A percentile compares a stretch with the other conserved stretches of the same genome.
Evolutionary conservation across 2,329 filamentous ascomycete genomes (phyloP).

Genomic region (Neonectria hederae): DNA sequence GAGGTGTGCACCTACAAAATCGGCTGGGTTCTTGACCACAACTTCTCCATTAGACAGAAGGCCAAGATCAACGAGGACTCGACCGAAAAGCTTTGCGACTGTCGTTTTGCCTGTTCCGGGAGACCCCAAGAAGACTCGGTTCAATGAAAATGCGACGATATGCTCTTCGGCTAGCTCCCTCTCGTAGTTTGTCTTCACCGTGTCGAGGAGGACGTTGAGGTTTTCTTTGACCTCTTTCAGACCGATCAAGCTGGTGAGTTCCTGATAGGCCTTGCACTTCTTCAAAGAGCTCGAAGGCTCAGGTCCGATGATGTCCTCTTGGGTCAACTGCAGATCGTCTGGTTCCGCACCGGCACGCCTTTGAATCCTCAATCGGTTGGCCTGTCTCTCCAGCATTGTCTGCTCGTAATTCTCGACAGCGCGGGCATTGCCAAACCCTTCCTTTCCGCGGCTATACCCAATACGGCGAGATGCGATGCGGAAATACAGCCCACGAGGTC

Average conservation of each 20-base stretch:
- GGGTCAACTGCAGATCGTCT: conserved; percentile 68
- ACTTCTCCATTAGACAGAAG: conserved; percentile 76
- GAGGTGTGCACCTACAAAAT: conserved; percentile 72
- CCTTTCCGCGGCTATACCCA: conserved; percentile 67
- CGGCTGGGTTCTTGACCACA: conserved; percentile 75
- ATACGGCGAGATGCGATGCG: conserved; percentile 71
- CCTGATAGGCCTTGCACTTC: conserved; percentile 64
- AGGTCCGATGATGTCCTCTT: conserved; percentile 77
- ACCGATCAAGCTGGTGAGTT: conserved; percentile 68
- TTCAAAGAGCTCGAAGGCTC: conserved; percentile 65
- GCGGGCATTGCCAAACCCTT: conserved; percentile 79
- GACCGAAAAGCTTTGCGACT: conserved; percentile 76
- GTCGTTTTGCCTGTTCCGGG: conserved; percentile 83
- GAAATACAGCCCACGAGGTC: conserved; percentile 67
- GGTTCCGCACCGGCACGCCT: conserved; percentile 52
- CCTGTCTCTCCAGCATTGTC: conserved; percentile 66
- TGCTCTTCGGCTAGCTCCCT: conserved; percentile 71
- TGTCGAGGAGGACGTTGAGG: conserved; percentile 67
- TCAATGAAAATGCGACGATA: conserved; percentile 68
- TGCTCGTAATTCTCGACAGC: conserved; percentile 70
- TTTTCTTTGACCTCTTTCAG: conserved; percentile 70
- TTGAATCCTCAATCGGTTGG: conserved; percentile 61
- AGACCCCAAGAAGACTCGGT: conserved; percentile 74
- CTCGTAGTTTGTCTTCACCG: conserved; percentile 70
- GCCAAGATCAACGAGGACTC: conserved; percentile 73